A percentile compares a stretch with the other conserved stretches of the same genome.
Conservation (phyloP, 1,139 yeast genomes). For the Scheffersomyces segobiensis region DNA sequence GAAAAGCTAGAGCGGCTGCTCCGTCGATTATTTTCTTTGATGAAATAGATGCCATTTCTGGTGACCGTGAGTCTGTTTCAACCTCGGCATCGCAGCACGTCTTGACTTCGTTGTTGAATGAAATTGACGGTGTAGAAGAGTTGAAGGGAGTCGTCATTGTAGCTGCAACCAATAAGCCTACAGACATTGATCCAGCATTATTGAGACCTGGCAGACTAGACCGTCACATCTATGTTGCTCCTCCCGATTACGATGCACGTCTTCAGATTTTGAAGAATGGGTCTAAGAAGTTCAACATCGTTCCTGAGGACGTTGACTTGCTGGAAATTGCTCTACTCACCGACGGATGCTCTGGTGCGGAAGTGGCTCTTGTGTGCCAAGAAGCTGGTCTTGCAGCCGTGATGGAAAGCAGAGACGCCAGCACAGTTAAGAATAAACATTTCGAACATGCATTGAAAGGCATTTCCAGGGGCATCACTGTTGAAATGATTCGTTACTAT, state of each 20-base stretch:
- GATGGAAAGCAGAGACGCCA: slow-evolving; percentile 67
- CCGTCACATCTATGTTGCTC: slow-evolving; percentile 86
- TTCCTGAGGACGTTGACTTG: slow-evolving; percentile 41
- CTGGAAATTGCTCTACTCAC: slow-evolving; percentile 59
- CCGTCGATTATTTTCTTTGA: slow-evolving; percentile 93
- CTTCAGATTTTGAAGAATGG: slow-evolving; percentile 71
- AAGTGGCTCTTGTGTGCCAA: slow-evolving; percentile 85
- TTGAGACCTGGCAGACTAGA: slow-evolving; percentile 94
- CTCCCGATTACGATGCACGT: slow-evolving; percentile 83
- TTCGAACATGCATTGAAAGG: slow-evolving; percentile 70
- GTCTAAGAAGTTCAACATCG: slow-evolving; percentile 56
- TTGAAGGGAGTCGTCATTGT: slow-evolving; percentile 88
- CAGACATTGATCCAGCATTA: slow-evolving; percentile 86
- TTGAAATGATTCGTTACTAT: slow-evolving; percentile 79
- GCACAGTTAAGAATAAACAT: slow-evolving; percentile 58
- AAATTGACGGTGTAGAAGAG: slow-evolving; percentile 95
- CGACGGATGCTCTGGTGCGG: slow-evolving; percentile 96
- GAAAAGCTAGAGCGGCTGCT: slow-evolving; percentile 90
- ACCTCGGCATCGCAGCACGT: slow-evolving; percentile 83
- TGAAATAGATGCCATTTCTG: slow-evolving; percentile 90
- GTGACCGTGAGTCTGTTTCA: slow-evolving; percentile 62
- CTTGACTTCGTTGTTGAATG: slow-evolving; percentile 83
- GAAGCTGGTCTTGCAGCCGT: slow-evolving; percentile 94
- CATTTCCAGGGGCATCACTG: slow-evolving; percentile 75
- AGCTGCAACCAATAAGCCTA: slow-evolving; percentile 95